Percentiles rank a stretch among this genome's conserved stretches.
phyloP scores from a whole-genome alignment of 164 flowering plant genomes.

The Vitis vinifera region DNA sequence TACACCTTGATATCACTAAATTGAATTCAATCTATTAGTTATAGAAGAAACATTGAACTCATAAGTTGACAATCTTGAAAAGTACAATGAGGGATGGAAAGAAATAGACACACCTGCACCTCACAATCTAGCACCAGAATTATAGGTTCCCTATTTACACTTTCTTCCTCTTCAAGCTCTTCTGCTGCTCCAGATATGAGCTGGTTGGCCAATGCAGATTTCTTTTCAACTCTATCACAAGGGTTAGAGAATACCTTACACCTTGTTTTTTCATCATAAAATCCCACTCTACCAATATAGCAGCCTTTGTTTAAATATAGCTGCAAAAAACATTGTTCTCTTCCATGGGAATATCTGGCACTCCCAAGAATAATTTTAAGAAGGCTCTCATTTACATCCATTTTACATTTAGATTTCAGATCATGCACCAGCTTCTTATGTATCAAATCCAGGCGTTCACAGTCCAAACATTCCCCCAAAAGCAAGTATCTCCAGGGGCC shows the following conservation, averaged over 20 bases:
- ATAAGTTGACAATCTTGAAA: neutral
- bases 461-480: slow-evolving; percentile 53
- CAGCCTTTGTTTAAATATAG: slow-evolving; percentile 50
- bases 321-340: slow-evolving; percentile 42
- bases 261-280: slow-evolving; percentile 24
- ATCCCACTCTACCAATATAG: slow-evolving; percentile 33
- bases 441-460: slow-evolving; percentile 30
- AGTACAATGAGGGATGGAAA: too few relatives aligned
- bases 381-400: slow-evolving; percentile 45
- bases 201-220: slow-evolving; percentile 30
- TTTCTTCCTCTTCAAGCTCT: slow-evolving; percentile 36
- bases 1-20: neutral
- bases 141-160: slow-evolving; percentile 50
- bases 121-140: slow-evolving; percentile 79
- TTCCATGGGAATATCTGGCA: slow-evolving; percentile 26
- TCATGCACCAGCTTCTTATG: slow-evolving; percentile 42
- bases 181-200: slow-evolving; percentile 46
- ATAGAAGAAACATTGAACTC: neutral
- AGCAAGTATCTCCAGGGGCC: slow-evolving; percentile 84
- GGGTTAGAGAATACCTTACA: slow-evolving; percentile 14
- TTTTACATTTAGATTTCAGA: slow-evolving; percentile 43
- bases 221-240: slow-evolving; percentile 23
- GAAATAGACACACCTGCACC: slow-evolving; percentile 56
- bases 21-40: neutral
- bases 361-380: slow-evolving; percentile 57